Evolutionary conservation across 2,329 filamentous ascomycete genomes (phyloP).

Genomic region (Hirsutella thompsonii): DNA sequence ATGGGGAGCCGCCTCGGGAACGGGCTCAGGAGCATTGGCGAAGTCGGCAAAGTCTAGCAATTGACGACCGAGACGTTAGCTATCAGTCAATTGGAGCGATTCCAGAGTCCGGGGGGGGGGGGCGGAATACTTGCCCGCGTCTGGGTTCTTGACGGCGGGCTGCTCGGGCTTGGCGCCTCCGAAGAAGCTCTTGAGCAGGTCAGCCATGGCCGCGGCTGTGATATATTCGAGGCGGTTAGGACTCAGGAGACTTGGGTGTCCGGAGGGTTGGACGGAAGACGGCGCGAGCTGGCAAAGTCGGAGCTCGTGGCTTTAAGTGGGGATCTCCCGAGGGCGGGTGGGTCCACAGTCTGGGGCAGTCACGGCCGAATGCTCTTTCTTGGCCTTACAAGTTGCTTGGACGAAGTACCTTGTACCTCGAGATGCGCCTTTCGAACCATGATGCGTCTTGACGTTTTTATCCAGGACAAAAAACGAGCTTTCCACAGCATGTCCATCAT

Average conservation of each 20-base stretch:
- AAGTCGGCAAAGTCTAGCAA: slow-evolving; percentile 84
- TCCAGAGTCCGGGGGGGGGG: background rate
- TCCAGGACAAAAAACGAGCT: too few species aligned
- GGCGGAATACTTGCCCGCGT: slow-evolving; percentile 39
- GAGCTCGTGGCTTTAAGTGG: too few species aligned
- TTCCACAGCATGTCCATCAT: too few species aligned
- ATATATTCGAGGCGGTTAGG: background rate
- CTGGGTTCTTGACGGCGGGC: slow-evolving; percentile 35
- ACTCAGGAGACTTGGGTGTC: background rate
- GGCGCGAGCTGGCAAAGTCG: too few species aligned
- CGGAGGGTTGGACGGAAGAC: too few species aligned
- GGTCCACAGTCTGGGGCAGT: too few species aligned
- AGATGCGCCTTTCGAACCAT: too few species aligned
- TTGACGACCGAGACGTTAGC: background rate
- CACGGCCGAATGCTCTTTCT: too few species aligned
- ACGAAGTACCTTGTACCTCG: too few species aligned
- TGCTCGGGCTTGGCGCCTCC: slow-evolving; percentile 46
- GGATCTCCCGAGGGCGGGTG: too few species aligned
- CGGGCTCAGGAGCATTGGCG: slow-evolving; percentile 60
- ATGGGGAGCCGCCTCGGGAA: slow-evolving; percentile 34
- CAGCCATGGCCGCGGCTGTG: slow-evolving; percentile 32
- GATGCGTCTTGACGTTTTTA: too few species aligned
- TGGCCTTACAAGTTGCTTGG: too few species aligned
- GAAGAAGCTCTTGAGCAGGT: slow-evolving; percentile 55
- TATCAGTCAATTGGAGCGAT: background rate